Percentiles rank a stretch among this genome's conserved stretches.
Conservation (phyloP, 345 rosid species). For the Viola odorata region DNA sequence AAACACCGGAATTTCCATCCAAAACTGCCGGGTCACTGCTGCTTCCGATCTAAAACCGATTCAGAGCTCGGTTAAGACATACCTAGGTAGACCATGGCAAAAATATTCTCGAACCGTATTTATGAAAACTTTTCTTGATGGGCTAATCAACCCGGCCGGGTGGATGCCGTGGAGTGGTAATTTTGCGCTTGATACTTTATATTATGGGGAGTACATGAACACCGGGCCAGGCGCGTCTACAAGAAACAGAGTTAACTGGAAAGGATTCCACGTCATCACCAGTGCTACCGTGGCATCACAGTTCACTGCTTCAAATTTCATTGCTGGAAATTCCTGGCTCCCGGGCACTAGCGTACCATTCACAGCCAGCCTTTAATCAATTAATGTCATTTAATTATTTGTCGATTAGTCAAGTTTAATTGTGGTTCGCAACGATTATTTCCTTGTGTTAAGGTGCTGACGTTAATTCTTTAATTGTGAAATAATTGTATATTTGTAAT, state of each 20-base stretch:
- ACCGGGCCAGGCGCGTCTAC: constrained; percentile 64
- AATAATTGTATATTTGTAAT: no score
- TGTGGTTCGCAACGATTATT: no score
- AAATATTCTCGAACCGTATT: constrained; percentile 56
- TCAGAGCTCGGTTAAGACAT: constrained; percentile 29
- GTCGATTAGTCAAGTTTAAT: neutral
- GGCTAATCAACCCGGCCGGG: constrained; percentile 43
- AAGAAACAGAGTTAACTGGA: constrained; percentile 53
- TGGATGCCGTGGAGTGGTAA: constrained; percentile 59
- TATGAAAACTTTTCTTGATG: constrained; percentile 45
- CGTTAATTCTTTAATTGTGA: no score
- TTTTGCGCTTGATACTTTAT: constrained; percentile 53
- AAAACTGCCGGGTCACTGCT: constrained; percentile 45
- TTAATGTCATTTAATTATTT: neutral
- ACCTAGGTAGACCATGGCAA: constrained; percentile 67
- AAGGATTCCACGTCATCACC: constrained; percentile 52
- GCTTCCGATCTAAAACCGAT: constrained; percentile 24
- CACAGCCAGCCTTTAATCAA: constrained; percentile 44
- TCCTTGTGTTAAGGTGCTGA: no score
- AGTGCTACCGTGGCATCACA: constrained; percentile 38
- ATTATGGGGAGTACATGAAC: constrained; percentile 65
- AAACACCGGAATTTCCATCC: constrained; percentile 54
- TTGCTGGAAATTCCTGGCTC: constrained; percentile 54
- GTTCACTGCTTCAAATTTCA: constrained; percentile 49
- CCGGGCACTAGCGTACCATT: constrained; percentile 55